Base-by-base conservation (phyloP, 345 rosid species). In the Brassica carinata region DNA sequence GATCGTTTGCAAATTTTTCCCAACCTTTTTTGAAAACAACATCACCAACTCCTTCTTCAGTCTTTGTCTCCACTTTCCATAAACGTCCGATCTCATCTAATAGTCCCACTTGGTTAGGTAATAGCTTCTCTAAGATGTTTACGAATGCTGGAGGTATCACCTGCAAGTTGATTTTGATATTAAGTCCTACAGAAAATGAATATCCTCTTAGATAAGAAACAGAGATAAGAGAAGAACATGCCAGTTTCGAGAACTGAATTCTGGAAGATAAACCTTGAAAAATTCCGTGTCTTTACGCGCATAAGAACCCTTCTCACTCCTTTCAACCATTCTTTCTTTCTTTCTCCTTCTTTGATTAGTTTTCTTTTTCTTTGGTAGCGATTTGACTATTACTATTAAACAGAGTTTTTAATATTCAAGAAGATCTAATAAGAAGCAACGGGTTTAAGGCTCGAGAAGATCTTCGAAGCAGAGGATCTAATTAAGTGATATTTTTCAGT, bases 211-310 rank as follows among this genome's bases (percentile, higher is more conserved):
- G 10, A 23, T 5, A 61, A 45, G 70, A 31, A 29, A 30, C 27
- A 31, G 63, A 51, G 57, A 80, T 31, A 17, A 30, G 7, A 48
- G 63, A 51, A 31, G 74, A 45, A 68, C 45, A 29, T 73, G 61
- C 83, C 58, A 80, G 62, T 69, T 80, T 62, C 9, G 66, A 13
- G 79, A 53, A 55, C 76, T 64, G 7, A 75, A 75, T 14, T 74
- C 67, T 10, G 83, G 83, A 34, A 80, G 83, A 80, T 63, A 75
- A 26, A 80, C 79, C 62, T 80, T 80, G 72, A 80, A 75, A 70
- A 75, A 80, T 1, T 80, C 45, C 1, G 62, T 14, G 74, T 29
- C 40, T 79, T 73, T 68, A 7, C 38, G 38, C 9, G 26, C 27
- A 38, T 23, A 13, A 14, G 64, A 7, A n/a, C 38, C 45, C 9